These are phyloP conservation scores for Curvularia lunata DNA, from an alignment of 2,329 filamentous ascomycete genomes.

Conservation along the genomic window DNA sequence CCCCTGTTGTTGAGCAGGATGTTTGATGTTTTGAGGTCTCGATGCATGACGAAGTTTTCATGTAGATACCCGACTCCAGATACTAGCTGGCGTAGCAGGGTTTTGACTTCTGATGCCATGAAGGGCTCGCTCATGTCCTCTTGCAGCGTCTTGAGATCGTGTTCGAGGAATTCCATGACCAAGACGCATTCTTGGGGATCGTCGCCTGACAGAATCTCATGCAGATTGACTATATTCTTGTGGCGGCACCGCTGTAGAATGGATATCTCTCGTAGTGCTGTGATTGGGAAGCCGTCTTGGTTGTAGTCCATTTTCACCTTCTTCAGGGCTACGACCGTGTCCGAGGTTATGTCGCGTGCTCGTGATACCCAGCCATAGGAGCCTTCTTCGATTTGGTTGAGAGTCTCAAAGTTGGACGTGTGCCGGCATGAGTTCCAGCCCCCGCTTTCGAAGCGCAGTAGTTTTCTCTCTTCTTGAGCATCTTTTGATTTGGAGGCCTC, in stretches of 20 bases:
- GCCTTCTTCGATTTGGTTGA: constrained; percentile 98
- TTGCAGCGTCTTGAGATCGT: constrained; percentile 91
- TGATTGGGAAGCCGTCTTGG: constrained; percentile 87
- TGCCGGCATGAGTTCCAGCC: constrained; percentile 75
- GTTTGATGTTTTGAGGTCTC: constrained; percentile 49
- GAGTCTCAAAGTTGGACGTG: constrained; percentile 85
- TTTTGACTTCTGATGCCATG: constrained; percentile 89
- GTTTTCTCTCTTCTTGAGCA: constrained; percentile 54
- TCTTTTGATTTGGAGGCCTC: constrained; percentile 28
- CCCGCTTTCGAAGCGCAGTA: constrained; percentile 74
- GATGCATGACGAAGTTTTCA: constrained; percentile 78
- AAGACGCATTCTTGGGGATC: constrained; percentile 75
- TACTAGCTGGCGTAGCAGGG: constrained; percentile 80
- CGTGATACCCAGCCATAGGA: constrained; percentile 94
- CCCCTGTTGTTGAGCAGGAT: constrained; percentile 95
- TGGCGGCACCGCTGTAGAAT: constrained; percentile 82
- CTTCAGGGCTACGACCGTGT: constrained; percentile 88
- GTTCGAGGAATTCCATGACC: constrained; percentile 96
- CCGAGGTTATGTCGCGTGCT: constrained; percentile 74
- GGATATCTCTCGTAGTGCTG: constrained; percentile 90
- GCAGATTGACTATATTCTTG: constrained; percentile 79
- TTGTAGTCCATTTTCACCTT: constrained; percentile 81
- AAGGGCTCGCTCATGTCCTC: constrained; percentile 96
- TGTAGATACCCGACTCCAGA: constrained; percentile 86
- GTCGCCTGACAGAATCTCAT: constrained; percentile 83